Evolutionary conservation across 768 basidiomycete genomes (phyloP).

Genomic region (Rickenella mellea): DNA sequence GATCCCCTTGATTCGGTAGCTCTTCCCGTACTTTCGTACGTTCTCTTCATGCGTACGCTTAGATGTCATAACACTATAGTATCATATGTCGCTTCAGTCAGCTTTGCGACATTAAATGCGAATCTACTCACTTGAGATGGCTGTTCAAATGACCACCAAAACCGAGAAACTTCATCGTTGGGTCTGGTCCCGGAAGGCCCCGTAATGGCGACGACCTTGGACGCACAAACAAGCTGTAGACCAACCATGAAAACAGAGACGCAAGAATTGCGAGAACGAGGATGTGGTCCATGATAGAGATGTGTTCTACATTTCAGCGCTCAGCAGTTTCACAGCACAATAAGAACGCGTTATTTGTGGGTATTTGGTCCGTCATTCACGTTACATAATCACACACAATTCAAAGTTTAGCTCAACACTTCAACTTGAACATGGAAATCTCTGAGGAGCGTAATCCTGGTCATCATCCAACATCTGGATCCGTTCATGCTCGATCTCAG

Average conservation of each 20-base stretch:
- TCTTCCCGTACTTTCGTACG: slow-evolving; percentile 55
- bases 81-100: not conserved
- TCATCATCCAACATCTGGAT: no score
- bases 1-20: slow-evolving; percentile 57
- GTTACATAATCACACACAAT: no score
- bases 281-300: not conserved
- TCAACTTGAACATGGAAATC: no score
- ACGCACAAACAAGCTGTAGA: not conserved
- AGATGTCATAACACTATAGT: not conserved
- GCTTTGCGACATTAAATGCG: not conserved
- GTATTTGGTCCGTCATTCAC: no score
- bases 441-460: no score
- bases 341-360: no score
- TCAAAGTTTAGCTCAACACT: no score
- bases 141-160: not conserved
- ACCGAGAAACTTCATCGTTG: not conserved
- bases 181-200: not conserved
- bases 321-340: no score
- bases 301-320: no score
- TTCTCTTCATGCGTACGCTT: slow-evolving; percentile 37
- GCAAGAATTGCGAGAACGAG: not conserved
- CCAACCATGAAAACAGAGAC: not conserved
- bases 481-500: no score
- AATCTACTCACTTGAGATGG: not conserved
- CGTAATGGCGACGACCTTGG: not conserved